Base-by-base conservation (phyloP, 371 early-diverging fungal species). In the Basidiobolus meristosporus region DNA sequence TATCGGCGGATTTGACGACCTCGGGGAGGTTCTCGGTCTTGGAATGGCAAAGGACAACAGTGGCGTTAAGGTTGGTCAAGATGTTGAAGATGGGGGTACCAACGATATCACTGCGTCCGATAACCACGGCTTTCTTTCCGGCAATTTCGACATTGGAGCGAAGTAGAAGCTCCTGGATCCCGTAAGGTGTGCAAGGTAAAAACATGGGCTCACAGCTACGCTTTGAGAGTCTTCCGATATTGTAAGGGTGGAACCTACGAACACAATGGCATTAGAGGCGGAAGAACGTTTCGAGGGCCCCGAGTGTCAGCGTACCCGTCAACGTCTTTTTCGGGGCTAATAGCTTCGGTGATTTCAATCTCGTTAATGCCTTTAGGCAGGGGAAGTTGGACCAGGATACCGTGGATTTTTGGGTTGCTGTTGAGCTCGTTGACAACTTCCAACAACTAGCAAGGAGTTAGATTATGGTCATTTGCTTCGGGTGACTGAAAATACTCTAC, bases 361-460 rank as follows among this genome's bases (percentile, higher is more conserved):
- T 86, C 84, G 48, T 73, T 70, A 40, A 90, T 60, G 43, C 77
- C 77, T 6, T 54, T 51, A n/a, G 92, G 90, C n/a, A 93, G 59
- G n/a, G 96, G 96, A 51, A 91, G 63, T 57, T 96, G 96, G 30
- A 96, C 88, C 4, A 96, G 59, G 41, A 96, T 76, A 20, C 96
- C 93, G 48, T 91, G 91, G 19, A 90, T 63, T 10, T 46, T 20
- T 1, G 69, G 67, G 51, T 89, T 80, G 35, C 68, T 56, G 51
- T 93, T 93, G 30, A 96, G 53, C 9, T 55, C 46, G 11, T 65
- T 51, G 31, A 86, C 69, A 18, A 54, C 48, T 19, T 42, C 47
- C 31, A 82, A 41, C 37, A 89, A 46, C 19, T 40, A 50, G 43
- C 38, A 47, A 48, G 26, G 44, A 9, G 26, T 26, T 21, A 49